A percentile compares a stretch with the other conserved stretches of the same genome.
phyloP scores from a whole-genome alignment of 805 yeast species.

The Dipodascopsis uninucleata region DNA sequence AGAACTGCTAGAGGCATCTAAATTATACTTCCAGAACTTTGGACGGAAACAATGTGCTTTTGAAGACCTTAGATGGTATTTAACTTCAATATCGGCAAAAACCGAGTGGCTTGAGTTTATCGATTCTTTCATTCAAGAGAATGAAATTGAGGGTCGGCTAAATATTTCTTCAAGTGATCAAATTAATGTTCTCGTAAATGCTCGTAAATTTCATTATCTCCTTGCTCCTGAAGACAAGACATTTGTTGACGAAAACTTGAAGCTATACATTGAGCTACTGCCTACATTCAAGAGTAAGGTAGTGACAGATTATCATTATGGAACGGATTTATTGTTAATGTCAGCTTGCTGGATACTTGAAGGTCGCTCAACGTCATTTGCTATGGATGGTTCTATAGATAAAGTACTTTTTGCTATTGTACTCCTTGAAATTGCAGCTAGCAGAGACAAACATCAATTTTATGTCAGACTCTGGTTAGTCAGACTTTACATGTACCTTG shows the following conservation, averaged over 20 bases:
- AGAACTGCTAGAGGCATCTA: conserved; percentile 26
- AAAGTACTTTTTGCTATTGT: conserved; percentile 43
- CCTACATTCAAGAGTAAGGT: conserved; percentile 41
- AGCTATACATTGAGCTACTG: conserved; percentile 42
- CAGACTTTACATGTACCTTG: conserved; percentile 56
- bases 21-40: conserved; percentile 44
- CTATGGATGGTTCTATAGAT: conserved; percentile 27
- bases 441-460: conserved; percentile 66
- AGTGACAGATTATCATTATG: conserved; percentile 66
- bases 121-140: conserved; percentile 1
- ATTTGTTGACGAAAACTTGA: conserved; percentile 36
- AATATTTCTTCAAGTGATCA: conserved; percentile 22
- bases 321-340: conserved; percentile 61
- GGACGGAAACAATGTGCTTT: conserved; percentile 63
- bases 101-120: conserved; percentile 28
- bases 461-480: conserved; percentile 69
- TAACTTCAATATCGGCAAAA: conserved; percentile 29
- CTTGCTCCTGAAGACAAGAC: conserved; percentile 29
- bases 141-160: conserved; percentile 4
- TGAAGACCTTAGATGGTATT: conserved; percentile 50
- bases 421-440: conserved; percentile 55
- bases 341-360: conserved; percentile 42
- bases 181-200: conserved; percentile 38
- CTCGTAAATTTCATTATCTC: conserved; percentile 49
- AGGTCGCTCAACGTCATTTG: conserved; percentile 26